Evolutionary conservation across 371 early-diverging fungal species (phyloP), one percentile per base, ranked within the genome.

Genomic region (Mortierella sp.): DNA sequence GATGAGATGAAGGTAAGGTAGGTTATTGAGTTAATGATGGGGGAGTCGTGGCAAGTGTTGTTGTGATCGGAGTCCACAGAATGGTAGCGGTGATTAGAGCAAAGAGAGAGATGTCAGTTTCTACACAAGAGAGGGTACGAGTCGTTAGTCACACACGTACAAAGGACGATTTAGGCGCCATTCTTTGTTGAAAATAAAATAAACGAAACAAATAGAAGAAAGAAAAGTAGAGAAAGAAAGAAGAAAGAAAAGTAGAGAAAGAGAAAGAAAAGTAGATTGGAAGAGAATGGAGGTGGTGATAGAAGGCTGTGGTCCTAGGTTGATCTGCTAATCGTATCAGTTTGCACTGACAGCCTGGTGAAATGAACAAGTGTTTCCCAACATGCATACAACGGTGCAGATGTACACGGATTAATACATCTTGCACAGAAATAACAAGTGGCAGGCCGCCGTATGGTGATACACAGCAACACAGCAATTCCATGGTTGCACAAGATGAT

Each of bases 301-400:
- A 45, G 21, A 41, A 45, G 4, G 21, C n/a, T 59, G 24, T 59
- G 40, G 15, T 55, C 22, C 55, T 28, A 28, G 28, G 13, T 55
- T 59, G 60, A 38, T 59, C 40, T 19, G 33, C 19, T 10, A 2
- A 43, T n/a, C 15, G 38, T 67, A 32, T 67, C 58, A 41, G 48
- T 67, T 67, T 43, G 48, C 36, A 67, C 68, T 67, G 68, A 48
- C 7, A 62, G 47, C 43, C 40, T 10, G 2, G 32, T 55, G 8
- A 22, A 55, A 52, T 52, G 52, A 52, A 52, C 19, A n/a, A 52
- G 52, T 52, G 15, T 43, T 10, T 10, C 22, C 55, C 58, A 36
- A 58, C 33, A 58, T 40, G 38, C 61, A 40, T 40, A 38, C 22
- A 62, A 62, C 59, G 38, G 59, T 40, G 40, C 55, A 59, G 59